Conservation (phyloP, 192 early-diverging fungal genomes). For the Backusella tuberculispora region DNA sequence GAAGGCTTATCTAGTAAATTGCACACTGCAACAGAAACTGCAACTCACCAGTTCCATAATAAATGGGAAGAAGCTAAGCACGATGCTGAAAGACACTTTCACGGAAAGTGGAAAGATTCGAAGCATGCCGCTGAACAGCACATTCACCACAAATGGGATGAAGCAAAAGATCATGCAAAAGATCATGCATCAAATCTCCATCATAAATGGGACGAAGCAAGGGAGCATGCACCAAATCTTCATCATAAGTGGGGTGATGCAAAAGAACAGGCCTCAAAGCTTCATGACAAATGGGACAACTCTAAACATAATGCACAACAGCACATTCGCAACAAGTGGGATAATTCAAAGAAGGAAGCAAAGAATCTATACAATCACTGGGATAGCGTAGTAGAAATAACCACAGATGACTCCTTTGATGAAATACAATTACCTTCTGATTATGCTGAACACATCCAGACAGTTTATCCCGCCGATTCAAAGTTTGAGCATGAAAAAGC, state of each 20-base stretch:
- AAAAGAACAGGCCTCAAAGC: neutral
- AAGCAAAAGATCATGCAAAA: neutral
- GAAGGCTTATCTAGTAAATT: neutral
- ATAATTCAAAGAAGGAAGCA: neutral
- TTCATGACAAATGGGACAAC: neutral
- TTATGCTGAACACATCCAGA: neutral
- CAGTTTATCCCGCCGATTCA: neutral
- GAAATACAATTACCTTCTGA: neutral
- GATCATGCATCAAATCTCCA: neutral
- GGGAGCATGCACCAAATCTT: neutral
- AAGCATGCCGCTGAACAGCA: neutral
- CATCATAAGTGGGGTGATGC: neutral
- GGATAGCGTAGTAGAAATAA: neutral
- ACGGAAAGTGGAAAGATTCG: neutral
- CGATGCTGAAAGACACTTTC: neutral
- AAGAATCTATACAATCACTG: neutral
- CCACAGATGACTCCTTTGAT: neutral
- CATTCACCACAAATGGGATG: neutral
- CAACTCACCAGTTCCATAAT: neutral
- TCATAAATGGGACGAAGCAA: neutral
- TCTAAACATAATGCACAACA: neutral
- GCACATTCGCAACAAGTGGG: neutral
- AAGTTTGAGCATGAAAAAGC: neutral
- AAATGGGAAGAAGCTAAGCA: neutral
- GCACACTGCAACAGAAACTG: neutral